A percentile compares a stretch with the other conserved stretches of the same genome.
These are phyloP conservation scores for Rheum nobile DNA, from an alignment of 148 eudicot species.

Conservation along the genomic window DNA sequence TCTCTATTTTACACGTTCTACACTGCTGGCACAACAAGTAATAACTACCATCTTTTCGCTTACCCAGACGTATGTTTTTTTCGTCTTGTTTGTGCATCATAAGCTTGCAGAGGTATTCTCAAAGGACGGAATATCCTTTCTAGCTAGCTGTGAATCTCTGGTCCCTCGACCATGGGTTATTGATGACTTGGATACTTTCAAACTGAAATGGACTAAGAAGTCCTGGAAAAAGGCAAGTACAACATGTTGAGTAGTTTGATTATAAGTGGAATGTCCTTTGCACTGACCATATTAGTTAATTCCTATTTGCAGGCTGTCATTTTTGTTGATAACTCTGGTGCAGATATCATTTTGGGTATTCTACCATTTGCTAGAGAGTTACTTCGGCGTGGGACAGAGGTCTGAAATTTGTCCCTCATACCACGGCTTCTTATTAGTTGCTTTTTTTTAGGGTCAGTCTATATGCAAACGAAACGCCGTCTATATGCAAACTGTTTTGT, in stretches of 20 bases:
- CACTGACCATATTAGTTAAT: slow-evolving; percentile 19
- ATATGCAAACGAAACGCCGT: too few species aligned
- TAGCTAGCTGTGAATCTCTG: slow-evolving; percentile 90
- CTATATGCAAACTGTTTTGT: too few species aligned
- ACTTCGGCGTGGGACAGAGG: slow-evolving; percentile 88
- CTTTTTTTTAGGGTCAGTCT: too few species aligned
- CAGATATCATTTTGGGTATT: slow-evolving; percentile 87
- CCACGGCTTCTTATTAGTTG: not conserved
- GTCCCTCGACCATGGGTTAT: slow-evolving; percentile 98
- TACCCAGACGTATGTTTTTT: not conserved
- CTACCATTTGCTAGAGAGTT: slow-evolving; percentile 96
- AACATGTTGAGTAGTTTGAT: not conserved
- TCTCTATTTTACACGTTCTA: not conserved
- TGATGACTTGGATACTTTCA: slow-evolving; percentile 81
- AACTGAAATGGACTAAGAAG: slow-evolving; percentile 59
- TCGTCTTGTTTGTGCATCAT: slow-evolving; percentile 15
- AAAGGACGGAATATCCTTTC: slow-evolving; percentile 92
- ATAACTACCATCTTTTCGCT: not conserved
- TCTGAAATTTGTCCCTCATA: slow-evolving; percentile 15
- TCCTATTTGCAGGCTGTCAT: slow-evolving; percentile 61
- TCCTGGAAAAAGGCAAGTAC: slow-evolving; percentile 75
- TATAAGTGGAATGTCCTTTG: slow-evolving; percentile 1
- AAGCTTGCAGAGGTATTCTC: slow-evolving; percentile 99
- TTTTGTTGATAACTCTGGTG: slow-evolving; percentile 97
- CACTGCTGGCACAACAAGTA: not conserved